Evolutionary conservation across 202 grass and related monocot species (phyloP).

Genomic region (Elaeis oleifera): DNA sequence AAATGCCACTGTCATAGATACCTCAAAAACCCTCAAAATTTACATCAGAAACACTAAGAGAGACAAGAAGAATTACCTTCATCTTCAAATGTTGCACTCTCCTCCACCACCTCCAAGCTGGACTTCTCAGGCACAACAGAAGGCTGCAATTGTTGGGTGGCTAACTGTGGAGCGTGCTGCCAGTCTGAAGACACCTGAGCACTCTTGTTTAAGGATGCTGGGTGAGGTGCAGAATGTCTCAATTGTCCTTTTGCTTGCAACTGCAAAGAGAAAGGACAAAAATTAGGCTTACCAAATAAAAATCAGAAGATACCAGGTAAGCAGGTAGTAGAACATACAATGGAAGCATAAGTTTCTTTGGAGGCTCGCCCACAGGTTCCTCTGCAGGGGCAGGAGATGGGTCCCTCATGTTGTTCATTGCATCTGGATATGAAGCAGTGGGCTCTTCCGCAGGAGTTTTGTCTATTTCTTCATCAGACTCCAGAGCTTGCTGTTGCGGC

Average conservation of each 20-base stretch:
- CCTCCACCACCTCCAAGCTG: constrained; percentile 30
- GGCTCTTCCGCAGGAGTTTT: constrained; percentile 37
- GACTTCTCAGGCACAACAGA: constrained; percentile 45
- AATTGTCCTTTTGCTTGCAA: constrained; percentile 52
- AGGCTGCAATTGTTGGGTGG: constrained; percentile 24
- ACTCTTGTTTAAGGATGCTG: constrained; percentile 35
- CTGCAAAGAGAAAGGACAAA: constrained; percentile 31
- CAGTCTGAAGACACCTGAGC: constrained; percentile 18
- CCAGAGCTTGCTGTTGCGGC: constrained; percentile 33
- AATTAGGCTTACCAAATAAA: constrained; percentile 17
- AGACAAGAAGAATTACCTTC: constrained; percentile 41
- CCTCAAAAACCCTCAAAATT: background rate
- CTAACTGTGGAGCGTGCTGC: constrained; percentile 28
- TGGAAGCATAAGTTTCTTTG: constrained; percentile 83
- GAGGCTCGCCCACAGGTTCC: constrained; percentile 39
- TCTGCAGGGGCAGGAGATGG: constrained; percentile 33
- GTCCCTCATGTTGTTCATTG: constrained; percentile 32
- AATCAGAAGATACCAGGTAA: constrained; percentile 4
- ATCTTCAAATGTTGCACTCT: constrained; percentile 36
- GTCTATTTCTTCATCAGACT: constrained; percentile 25
- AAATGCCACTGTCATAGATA: background rate
- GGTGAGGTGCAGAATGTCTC: constrained; percentile 13
- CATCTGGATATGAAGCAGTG: constrained; percentile 14
- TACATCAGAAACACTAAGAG: background rate
- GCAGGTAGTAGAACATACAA: constrained; percentile 37